Evolutionary conservation across 2,329 filamentous ascomycete genomes (phyloP), one percentile per base, ranked within the genome.

Genomic region (Alternaria arbusti): DNA sequence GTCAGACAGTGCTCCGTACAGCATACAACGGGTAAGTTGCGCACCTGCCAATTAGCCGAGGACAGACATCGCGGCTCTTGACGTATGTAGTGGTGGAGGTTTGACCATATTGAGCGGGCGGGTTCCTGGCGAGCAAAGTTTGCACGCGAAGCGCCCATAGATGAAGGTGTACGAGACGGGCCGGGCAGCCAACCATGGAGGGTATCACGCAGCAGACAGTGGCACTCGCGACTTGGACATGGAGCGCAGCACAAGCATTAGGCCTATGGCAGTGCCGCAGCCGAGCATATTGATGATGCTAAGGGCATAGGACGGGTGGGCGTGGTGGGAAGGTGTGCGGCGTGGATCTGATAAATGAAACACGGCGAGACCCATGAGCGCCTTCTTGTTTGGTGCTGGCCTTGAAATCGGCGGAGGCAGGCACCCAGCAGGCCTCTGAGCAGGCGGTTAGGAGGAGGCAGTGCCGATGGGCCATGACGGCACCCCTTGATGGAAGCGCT

Each of bases 401-500:
- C 56, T 69, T 61, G 57, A 63, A 64, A 63, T 62, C 50, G 52
- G 60, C 40, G 45, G 9, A 13, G 56, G 50, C 65, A 40, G 36
- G 36, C 32, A 36, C 32, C 32, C 32, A 36, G 32, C 36, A 62
- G 64, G 64, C 63, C 63, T 63, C 61, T 58, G 54, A 51, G 50
- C 62, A 64, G 71, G 71, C 70, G 71, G 70, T 61, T 74, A 74
- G 61, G 63, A 71, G 40, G 70, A 70, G 71, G 71, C 70, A 71
- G 71, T 72, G 71, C 67, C 61, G 61, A 65, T n/a, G 20, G 36
- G 23, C 45, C 45, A 32, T 57, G 63, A 25, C 49, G 56, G 30
- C 44, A 28, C 63, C 57, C 58, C 54, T 58, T 22, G 54, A n/a
- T 58, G 66, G 57, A 70, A 68, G 70, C 70, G 69, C 70, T 69